These are phyloP conservation scores for Fusarium irregulare DNA, from an alignment of 2,329 filamentous ascomycete species.

Conservation along the genomic window DNA sequence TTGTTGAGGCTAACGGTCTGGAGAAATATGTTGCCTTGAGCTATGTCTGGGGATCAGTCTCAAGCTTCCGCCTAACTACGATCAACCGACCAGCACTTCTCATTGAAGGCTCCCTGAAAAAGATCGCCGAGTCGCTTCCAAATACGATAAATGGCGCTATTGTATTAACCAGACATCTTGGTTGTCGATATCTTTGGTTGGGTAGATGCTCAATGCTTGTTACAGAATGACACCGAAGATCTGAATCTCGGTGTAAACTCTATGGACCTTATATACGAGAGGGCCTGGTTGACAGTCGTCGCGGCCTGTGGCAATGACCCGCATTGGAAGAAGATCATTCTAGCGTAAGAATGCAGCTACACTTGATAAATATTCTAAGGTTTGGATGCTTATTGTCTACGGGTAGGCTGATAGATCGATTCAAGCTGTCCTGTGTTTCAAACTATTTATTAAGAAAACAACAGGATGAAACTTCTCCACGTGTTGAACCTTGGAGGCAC, in stretches of 20 bases:
- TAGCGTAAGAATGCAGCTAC: not conserved
- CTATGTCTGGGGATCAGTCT: conserved; percentile 23
- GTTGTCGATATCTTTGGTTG: conserved; percentile 19
- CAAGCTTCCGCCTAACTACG: conserved; percentile 16
- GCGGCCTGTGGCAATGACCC: conserved; percentile 14
- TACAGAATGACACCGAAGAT: conserved; percentile 8
- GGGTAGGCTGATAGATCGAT: too few relatives aligned
- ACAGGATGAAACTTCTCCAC: too few relatives aligned
- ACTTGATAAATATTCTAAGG: too few relatives aligned
- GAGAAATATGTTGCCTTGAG: conserved; percentile 19
- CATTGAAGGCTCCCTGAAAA: not conserved
- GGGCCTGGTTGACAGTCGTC: conserved; percentile 21
- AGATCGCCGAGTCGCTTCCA: not conserved
- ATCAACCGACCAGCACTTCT: conserved; percentile 5
- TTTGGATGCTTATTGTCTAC: too few relatives aligned
- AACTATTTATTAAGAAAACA: too few relatives aligned
- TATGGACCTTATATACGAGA: conserved; percentile 29
- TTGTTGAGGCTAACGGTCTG: not conserved
- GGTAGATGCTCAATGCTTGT: conserved; percentile 6
- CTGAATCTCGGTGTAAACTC: not conserved
- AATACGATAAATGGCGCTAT: conserved; percentile 10
- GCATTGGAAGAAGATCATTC: not conserved
- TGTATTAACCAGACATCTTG: not conserved
- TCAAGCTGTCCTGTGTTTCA: too few relatives aligned
- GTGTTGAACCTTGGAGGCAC: too few relatives aligned